Percentiles rank a stretch among this genome's conserved stretches.
Evolutionary conservation across 805 yeast species (phyloP).

Genomic region (Nakazawaea wickerhamii): DNA sequence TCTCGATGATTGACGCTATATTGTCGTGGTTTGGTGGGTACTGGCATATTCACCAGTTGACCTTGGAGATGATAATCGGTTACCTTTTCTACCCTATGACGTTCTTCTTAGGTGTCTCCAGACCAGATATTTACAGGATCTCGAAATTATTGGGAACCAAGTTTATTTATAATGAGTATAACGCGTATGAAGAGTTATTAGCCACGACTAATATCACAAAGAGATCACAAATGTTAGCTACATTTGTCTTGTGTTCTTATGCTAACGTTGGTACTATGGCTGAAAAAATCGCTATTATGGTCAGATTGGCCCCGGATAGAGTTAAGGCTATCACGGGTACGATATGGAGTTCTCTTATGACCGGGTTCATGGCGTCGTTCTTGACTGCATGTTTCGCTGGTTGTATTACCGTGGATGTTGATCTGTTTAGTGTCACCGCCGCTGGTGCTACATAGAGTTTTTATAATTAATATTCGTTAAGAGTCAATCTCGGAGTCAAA

Average conservation of each 20-base stretch:
- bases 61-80: slow-evolving; percentile 51
- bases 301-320: slow-evolving; percentile 45
- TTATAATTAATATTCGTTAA: not conserved
- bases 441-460: not conserved
- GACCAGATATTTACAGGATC: slow-evolving; percentile 45
- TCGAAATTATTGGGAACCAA: slow-evolving; percentile 50
- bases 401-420: slow-evolving; percentile 28
- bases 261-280: slow-evolving; percentile 57
- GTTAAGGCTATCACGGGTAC: slow-evolving; percentile 40
- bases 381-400: slow-evolving; percentile 50
- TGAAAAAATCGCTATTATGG: slow-evolving; percentile 53
- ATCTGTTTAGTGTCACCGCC: slow-evolving; percentile 18
- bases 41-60: slow-evolving; percentile 51
- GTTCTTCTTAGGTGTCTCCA: slow-evolving; percentile 52
- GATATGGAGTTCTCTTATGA: slow-evolving; percentile 41
- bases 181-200: slow-evolving; percentile 38
- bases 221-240: slow-evolving; percentile 50
- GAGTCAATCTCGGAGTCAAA: not conserved
- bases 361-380: slow-evolving; percentile 48
- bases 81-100: slow-evolving; percentile 57
- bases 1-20: slow-evolving; percentile 49
- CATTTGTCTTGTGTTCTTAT: slow-evolving; percentile 57
- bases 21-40: slow-evolving; percentile 57
- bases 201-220: slow-evolving; percentile 33
- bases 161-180: slow-evolving; percentile 58